These are phyloP conservation scores for Aspergillus calidoustus DNA, from an alignment of 2,329 filamentous ascomycete species.

Conservation along the genomic window DNA sequence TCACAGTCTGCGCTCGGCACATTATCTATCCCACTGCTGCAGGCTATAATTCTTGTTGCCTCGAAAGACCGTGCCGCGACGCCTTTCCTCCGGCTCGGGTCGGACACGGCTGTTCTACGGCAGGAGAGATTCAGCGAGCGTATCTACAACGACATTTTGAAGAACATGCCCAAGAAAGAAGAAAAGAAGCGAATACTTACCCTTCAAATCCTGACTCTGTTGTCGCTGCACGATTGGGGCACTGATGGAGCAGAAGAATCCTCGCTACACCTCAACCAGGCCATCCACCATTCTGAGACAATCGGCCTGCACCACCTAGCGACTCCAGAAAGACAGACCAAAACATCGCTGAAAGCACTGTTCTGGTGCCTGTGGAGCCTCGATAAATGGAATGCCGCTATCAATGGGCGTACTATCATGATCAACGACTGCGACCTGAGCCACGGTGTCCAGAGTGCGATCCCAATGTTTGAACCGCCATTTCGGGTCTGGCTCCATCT, in stretches of 20 bases:
- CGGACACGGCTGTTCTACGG: background rate
- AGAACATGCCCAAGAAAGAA: conserved; percentile 30
- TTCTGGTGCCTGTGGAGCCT: conserved; percentile 32
- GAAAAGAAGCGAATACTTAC: conserved; percentile 26
- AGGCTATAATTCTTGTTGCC: conserved; percentile 37
- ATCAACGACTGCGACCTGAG: conserved; percentile 26
- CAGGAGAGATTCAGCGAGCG: conserved; percentile 17
- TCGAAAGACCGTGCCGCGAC: conserved; percentile 34
- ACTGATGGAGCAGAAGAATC: conserved; percentile 37
- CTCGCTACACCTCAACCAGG: conserved; percentile 34
- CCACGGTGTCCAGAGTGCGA: conserved; percentile 20
- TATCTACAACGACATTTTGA: conserved; percentile 29
- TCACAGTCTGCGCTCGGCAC: conserved; percentile 26
- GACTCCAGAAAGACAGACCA: conserved; percentile 7
- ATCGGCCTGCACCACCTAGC: conserved; percentile 31
- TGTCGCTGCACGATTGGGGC: conserved; percentile 39
- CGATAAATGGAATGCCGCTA: conserved; percentile 30
- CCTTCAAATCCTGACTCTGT: conserved; percentile 36
- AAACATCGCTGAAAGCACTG: conserved; percentile 6
- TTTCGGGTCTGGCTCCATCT: conserved; percentile 23
- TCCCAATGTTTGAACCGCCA: conserved; percentile 17
- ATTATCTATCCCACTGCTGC: conserved; percentile 31
- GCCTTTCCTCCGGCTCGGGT: conserved; percentile 26
- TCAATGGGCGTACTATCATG: conserved; percentile 27
- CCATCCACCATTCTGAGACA: conserved; percentile 39